Evolutionary conservation across 2,329 filamentous ascomycete genomes (phyloP).

Genomic region (Cyanodermella asteris): DNA sequence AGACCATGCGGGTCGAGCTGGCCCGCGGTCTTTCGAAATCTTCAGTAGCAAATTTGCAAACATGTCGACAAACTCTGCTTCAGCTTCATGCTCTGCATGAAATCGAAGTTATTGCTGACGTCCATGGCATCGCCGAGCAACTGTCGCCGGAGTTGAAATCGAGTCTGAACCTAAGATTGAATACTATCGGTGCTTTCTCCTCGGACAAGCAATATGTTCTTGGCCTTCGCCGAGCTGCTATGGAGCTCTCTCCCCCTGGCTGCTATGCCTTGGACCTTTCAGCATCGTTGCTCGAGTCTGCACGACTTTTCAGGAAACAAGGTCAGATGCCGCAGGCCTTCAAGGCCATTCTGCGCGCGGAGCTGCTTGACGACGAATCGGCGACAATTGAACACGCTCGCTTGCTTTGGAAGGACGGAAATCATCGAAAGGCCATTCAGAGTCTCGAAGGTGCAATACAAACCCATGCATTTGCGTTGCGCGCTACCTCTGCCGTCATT

Average conservation of each 20-base stretch:
- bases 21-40: conserved; percentile 54
- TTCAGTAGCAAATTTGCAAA: conserved; percentile 57
- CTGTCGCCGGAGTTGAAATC: conserved; percentile 1
- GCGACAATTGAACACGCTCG: conserved; percentile 89
- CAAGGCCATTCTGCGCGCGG: conserved; percentile 78
- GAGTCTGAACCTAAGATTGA: conserved; percentile 50
- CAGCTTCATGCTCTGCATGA: conserved; percentile 77
- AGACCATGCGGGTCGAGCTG: conserved; percentile 44
- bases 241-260: conserved; percentile 46
- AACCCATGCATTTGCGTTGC: conserved; percentile 44
- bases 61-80: conserved; percentile 65
- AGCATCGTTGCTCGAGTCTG: conserved; percentile 64
- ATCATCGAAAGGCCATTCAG: conserved; percentile 87
- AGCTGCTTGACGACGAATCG: conserved; percentile 60
- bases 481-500: conserved; percentile 15
- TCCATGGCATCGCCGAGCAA: not conserved
- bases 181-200: conserved; percentile 69
- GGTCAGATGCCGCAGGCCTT: conserved; percentile 73
- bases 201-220: conserved; percentile 87
- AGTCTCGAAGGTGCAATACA: conserved; percentile 70
- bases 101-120: conserved; percentile 45
- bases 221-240: conserved; percentile 63
- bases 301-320: conserved; percentile 66
- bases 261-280: conserved; percentile 59
- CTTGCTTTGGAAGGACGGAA: conserved; percentile 77